Evolutionary conservation across 345 rosid genomes (phyloP), one percentile per base, ranked within the genome.

Genomic region (Anastatica hierochuntica): DNA sequence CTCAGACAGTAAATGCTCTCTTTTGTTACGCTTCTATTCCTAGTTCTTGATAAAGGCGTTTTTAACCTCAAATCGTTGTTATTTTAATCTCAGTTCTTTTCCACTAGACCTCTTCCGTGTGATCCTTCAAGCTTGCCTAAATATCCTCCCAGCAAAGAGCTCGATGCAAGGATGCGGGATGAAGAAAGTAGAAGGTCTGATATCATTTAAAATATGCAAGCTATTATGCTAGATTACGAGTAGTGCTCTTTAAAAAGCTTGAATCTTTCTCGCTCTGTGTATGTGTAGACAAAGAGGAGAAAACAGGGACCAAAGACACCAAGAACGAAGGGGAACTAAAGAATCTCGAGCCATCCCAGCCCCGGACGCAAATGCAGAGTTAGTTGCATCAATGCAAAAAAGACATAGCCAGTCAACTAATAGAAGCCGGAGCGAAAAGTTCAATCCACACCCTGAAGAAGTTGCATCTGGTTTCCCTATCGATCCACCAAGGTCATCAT

Each of bases 391-490:
- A 11, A 78, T 92, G 76, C 94, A 88, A 96, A 92, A 78, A 75
- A 83, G 98, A 34, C 88, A 84, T 64, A 73, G 71, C 62, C 94
- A 81, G 43, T 60, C 83, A 50, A 71, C 52, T 67, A 78, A 84
- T 31, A 88, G 84, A 80, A 88, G 98, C 76, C 73, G 95, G 27
- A 92, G 96, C 60, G 98, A 92, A 86, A 92, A 78, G 73, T 92
- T 92, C 63, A 85, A 92, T 71, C 95, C 96, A 58, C 86, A 88
- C 77, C 94, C 79, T 20, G 98, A 85, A 74, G 98, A 92, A 61
- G 95, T 76, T 64, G 98, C 98, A 37, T 92, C 98, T 24, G 98
- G 98, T 44, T 92, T 92, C 70, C 98, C 98, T 7, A 83, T 92
- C 3, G 98, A 92, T 61, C 98, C 98, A 16, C 96, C 96, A 43